These are phyloP conservation scores for Metschnikowia peoriensis DNA, from an alignment of 805 yeast species.

Conservation along the genomic window DNA sequence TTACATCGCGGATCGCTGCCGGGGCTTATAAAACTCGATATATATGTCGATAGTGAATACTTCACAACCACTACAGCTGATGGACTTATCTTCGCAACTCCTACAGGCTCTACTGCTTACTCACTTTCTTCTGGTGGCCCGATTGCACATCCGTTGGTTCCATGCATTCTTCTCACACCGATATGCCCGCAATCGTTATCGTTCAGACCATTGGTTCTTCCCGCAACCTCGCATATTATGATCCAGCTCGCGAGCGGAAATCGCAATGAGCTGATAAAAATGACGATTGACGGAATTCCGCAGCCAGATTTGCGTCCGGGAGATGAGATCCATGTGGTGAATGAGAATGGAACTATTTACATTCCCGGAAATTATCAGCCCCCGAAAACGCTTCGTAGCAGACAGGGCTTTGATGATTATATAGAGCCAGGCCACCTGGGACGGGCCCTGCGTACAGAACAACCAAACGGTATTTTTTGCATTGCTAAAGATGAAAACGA, in stretches of 20 bases:
- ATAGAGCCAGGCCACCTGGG: constrained; percentile 21
- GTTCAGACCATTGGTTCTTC: constrained; percentile 85
- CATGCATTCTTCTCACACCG: constrained; percentile 80
- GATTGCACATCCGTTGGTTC: constrained; percentile 85
- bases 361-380: constrained; percentile 52
- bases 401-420: constrained; percentile 20
- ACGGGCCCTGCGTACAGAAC: constrained; percentile 3
- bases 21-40: constrained; percentile 77
- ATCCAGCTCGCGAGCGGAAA: constrained; percentile 55
- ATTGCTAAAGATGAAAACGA: constrained; percentile 79
- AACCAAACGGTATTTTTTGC: constrained; percentile 73
- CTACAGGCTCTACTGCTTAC: constrained; percentile 95
- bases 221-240: constrained; percentile 71
- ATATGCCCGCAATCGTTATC: constrained; percentile 89
- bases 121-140: constrained; percentile 89
- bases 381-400: constrained; percentile 16
- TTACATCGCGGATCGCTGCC: constrained; percentile 88
- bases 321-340: constrained; percentile 73
- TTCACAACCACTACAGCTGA: constrained; percentile 91
- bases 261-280: constrained; percentile 42
- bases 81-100: constrained; percentile 82
- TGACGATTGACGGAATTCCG: constrained; percentile 83
- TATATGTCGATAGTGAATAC: constrained; percentile 80
- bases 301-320: constrained; percentile 67
- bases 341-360: constrained; percentile 61